Conservation (phyloP, 2,329 filamentous ascomycete species). For the Cladorrhinum sp. region DNA sequence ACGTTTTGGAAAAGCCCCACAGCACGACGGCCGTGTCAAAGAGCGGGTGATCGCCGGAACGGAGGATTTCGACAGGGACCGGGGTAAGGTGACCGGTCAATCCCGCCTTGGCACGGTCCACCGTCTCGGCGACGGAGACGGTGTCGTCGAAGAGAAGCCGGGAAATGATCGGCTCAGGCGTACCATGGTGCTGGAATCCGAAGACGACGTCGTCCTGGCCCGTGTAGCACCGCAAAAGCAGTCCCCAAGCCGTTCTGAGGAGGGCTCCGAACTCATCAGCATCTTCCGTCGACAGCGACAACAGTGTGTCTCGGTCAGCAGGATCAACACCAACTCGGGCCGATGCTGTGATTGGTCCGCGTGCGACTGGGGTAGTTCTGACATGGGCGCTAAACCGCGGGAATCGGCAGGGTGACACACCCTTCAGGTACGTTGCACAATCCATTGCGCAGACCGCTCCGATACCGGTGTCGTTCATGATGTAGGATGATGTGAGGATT, state of each 20-base stretch:
- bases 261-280: conserved; percentile 16
- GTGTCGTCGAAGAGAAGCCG: conserved; percentile 17
- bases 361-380: not conserved
- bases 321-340: conserved; percentile 17
- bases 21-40: conserved; percentile 22
- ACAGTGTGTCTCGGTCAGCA: conserved; percentile 7
- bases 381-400: conserved; percentile 14
- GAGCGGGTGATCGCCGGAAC: conserved; percentile 7
- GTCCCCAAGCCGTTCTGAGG: conserved; percentile 22
- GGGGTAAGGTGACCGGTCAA: conserved; percentile 1
- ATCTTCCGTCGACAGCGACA: conserved; percentile 14
- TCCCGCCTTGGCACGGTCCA: conserved; percentile 14
- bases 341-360: conserved; percentile 12
- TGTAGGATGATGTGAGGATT: not conserved
- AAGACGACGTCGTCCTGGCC: conserved; percentile 25
- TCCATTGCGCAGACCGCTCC: not conserved
- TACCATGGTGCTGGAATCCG: conserved; percentile 12
- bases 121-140: conserved; percentile 1
- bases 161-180: conserved; percentile 9
- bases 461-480: not conserved
- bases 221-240: conserved; percentile 26
- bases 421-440: conserved; percentile 9
- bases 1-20: conserved; percentile 11
- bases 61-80: not conserved
- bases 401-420: conserved; percentile 13